Evolutionary conservation across 1,284 basidiomycete genomes (phyloP).

Genomic region (Tylopilus sp.): DNA sequence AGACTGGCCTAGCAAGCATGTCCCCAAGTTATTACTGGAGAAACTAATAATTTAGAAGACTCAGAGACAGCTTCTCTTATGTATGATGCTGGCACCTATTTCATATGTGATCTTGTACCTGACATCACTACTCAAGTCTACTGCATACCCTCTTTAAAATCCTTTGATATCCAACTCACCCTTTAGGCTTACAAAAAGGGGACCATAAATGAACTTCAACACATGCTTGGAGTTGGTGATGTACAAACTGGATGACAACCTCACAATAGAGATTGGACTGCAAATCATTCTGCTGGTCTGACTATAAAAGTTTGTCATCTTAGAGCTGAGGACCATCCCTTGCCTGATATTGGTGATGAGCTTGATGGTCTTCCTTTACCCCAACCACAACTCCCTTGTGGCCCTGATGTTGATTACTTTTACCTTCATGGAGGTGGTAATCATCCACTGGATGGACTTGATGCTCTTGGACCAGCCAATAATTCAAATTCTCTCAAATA

Average conservation of each 20-base stretch:
- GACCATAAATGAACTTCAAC: background rate
- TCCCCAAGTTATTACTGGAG: background rate
- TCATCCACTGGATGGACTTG: no score
- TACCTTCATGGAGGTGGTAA: background rate
- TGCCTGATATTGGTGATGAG: background rate
- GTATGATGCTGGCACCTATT: slow-evolving; percentile 13
- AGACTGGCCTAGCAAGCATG: slow-evolving; percentile 4
- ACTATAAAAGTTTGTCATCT: background rate
- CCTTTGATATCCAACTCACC: background rate
- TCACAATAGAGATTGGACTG: background rate
- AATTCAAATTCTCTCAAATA: background rate
- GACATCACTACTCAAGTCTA: background rate
- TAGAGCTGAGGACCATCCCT: background rate
- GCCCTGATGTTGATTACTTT: background rate
- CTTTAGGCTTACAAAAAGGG: background rate
- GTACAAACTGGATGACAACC: background rate
- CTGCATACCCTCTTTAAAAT: background rate
- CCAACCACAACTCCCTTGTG: background rate
- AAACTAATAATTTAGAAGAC: background rate
- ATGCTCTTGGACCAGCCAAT: no score
- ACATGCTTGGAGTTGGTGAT: background rate
- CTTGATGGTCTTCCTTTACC: background rate
- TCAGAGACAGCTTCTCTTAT: slow-evolving; percentile 8
- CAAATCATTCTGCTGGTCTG: background rate
- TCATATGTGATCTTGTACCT: background rate